phyloP scores from a whole-genome alignment of 2,329 filamentous ascomycete species.

The Apiospora sp. region DNA sequence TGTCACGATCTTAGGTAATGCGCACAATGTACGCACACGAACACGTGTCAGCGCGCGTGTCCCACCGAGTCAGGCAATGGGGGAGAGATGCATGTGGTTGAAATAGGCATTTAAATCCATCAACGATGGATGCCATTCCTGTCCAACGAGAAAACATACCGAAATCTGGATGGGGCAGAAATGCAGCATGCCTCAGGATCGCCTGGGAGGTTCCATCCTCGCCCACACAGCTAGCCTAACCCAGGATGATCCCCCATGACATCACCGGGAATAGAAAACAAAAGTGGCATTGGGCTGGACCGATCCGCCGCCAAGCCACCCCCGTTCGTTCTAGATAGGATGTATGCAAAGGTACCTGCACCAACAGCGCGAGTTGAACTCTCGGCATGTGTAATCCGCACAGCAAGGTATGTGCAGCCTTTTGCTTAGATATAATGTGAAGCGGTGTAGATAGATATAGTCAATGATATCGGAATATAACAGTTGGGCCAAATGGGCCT shows the following conservation, averaged over 20 bases:
- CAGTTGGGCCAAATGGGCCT: background rate
- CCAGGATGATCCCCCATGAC: conserved; percentile 11
- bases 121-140: background rate
- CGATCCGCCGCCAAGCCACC: conserved; percentile 14
- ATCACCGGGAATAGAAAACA: conserved; percentile 6
- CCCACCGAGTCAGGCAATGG: background rate
- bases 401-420: background rate
- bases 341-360: background rate
- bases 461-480: background rate
- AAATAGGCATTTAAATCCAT: conserved; percentile 6
- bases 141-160: background rate
- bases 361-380: background rate
- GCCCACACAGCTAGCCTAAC: background rate
- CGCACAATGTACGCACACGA: background rate
- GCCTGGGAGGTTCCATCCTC: background rate
- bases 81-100: background rate
- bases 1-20: background rate
- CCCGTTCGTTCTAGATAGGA: background rate
- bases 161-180: background rate
- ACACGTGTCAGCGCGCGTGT: background rate
- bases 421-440: background rate
- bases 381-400: background rate
- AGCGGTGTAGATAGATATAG: background rate
- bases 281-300: conserved; percentile 10
- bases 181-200: conserved; percentile 32